phyloP scores from a whole-genome alignment of 495 filamentous ascomycete genomes.

The Hypoxylon cercidicola region DNA sequence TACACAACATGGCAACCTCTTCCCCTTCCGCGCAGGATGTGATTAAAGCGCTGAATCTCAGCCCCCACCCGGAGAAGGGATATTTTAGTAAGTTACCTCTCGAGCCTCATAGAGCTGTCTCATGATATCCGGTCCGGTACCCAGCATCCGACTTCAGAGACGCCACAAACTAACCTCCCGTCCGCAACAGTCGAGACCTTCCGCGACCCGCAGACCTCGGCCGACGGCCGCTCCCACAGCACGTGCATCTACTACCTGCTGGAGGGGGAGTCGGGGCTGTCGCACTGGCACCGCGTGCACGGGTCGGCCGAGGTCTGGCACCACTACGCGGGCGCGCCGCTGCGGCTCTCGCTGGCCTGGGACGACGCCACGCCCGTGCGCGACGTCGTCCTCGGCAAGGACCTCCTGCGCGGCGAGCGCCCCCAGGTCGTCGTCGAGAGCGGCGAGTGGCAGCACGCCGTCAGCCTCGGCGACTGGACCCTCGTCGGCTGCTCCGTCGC shows the following conservation, averaged over 20 bases:
- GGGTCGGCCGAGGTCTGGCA: constrained; percentile 60
- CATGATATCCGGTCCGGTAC: too few species aligned
- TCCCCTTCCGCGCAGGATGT: constrained; percentile 47
- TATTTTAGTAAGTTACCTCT: constrained; percentile 42
- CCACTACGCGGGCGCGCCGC: constrained; percentile 59
- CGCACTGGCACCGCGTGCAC: constrained; percentile 58
- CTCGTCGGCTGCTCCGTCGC: constrained; percentile 55
- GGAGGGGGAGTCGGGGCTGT: constrained; percentile 52
- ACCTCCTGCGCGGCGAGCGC: constrained; percentile 49
- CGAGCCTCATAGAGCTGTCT: too few species aligned
- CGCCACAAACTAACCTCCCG: too few species aligned
- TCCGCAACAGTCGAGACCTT: constrained; percentile 49
- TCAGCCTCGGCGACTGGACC: constrained; percentile 57
- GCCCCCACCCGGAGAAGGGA: constrained; percentile 56
- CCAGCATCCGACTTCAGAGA: too few species aligned
- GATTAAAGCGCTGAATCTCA: constrained; percentile 50
- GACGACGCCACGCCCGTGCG: constrained; percentile 47
- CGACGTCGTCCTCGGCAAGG: constrained; percentile 47
- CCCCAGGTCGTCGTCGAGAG: constrained; percentile 53
- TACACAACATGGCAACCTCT: constrained; percentile 10
- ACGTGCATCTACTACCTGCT: constrained; percentile 63
- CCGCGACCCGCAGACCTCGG: constrained; percentile 43
- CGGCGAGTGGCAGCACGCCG: constrained; percentile 56
- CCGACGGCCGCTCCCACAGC: constrained; percentile 48
- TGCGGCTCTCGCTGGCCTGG: constrained; percentile 50